These are phyloP conservation scores for Trichoderma asperelloides DNA, from an alignment of 495 filamentous ascomycete genomes.

Conservation along the genomic window DNA sequence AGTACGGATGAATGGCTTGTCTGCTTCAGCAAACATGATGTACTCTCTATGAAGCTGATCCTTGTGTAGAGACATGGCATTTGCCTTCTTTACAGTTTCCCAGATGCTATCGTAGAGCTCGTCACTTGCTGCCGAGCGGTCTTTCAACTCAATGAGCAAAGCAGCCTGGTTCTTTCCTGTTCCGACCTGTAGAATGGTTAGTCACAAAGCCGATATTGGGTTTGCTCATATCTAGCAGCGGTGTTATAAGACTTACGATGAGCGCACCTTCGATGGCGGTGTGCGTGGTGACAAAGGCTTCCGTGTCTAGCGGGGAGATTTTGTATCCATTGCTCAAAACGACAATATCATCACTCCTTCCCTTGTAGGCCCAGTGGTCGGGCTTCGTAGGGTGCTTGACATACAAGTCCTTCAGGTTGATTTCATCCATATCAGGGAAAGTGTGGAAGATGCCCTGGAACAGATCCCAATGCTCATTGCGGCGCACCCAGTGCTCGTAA, in stretches of 20 bases:
- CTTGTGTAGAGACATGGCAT: slow-evolving; percentile 20
- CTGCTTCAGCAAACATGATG: slow-evolving; percentile 24
- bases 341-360: slow-evolving; percentile 30
- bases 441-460: slow-evolving; percentile 17
- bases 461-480: slow-evolving; percentile 17
- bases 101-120: slow-evolving; percentile 24
- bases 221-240: too few relatives aligned
- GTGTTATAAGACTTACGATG: slow-evolving; percentile 15
- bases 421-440: slow-evolving; percentile 31
- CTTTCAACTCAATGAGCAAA: slow-evolving; percentile 22
- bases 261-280: slow-evolving; percentile 25
- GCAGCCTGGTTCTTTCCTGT: slow-evolving; percentile 21
- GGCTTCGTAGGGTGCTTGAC: slow-evolving; percentile 27
- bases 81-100: slow-evolving; percentile 17
- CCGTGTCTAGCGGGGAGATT: slow-evolving; percentile 34
- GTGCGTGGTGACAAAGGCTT: slow-evolving; percentile 25
- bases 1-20: slow-evolving; percentile 32
- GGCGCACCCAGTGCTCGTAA: slow-evolving; percentile 22
- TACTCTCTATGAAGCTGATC: slow-evolving; percentile 19
- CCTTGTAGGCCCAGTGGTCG: slow-evolving; percentile 29
- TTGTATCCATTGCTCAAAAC: slow-evolving; percentile 40
- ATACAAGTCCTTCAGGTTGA: slow-evolving; percentile 36
- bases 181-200: slow-evolving; percentile 14
- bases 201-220: too few relatives aligned
- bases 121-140: slow-evolving; percentile 11